Percentiles rank a stretch among this genome's conserved stretches.
Evolutionary conservation across 768 basidiomycete genomes (phyloP).

Genomic region (Termitomyces sp.): DNA sequence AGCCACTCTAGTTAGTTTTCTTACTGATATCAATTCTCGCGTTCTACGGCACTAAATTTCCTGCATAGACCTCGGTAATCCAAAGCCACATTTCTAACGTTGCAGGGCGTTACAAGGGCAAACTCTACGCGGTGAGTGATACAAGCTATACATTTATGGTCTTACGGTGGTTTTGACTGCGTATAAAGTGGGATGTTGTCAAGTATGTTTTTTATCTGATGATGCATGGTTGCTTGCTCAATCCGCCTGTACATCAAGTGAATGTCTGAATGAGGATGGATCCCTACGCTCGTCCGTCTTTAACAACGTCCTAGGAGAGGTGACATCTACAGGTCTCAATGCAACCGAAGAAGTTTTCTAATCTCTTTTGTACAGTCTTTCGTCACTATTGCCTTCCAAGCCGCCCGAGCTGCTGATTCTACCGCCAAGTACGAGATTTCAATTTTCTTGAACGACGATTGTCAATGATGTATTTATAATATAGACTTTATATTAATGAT

Average conservation of each 20-base stretch:
- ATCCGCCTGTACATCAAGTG: conserved; percentile 19
- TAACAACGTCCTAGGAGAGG: not conserved
- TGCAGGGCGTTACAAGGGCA: conserved; percentile 41
- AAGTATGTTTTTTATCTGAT: conserved; percentile 26
- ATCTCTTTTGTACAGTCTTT: conserved; percentile 26
- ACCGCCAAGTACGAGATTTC: conserved; percentile 33
- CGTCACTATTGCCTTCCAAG: conserved; percentile 47
- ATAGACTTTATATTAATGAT: conserved; percentile 36
- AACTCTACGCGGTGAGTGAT: conserved; percentile 30
- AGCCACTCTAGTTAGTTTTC: conserved; percentile 27
- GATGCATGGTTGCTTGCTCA: not conserved
- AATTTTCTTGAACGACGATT: not conserved
- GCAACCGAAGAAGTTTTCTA: not conserved
- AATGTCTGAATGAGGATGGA: conserved; percentile 36
- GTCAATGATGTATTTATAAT: not conserved
- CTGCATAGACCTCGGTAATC: conserved; percentile 32
- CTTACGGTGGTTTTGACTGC: not conserved
- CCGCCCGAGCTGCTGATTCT: conserved; percentile 44
- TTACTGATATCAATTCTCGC: not conserved
- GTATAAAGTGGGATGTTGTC: conserved; percentile 35
- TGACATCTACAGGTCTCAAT: not conserved
- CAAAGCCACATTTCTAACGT: conserved; percentile 42
- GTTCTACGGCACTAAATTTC: not conserved
- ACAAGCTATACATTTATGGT: not conserved
- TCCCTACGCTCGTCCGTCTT: not conserved